Percentiles rank a stretch among this genome's conserved stretches.
These are phyloP conservation scores for Prunus mongolica DNA, from an alignment of 306 rosid species.

Conservation along the genomic window DNA sequence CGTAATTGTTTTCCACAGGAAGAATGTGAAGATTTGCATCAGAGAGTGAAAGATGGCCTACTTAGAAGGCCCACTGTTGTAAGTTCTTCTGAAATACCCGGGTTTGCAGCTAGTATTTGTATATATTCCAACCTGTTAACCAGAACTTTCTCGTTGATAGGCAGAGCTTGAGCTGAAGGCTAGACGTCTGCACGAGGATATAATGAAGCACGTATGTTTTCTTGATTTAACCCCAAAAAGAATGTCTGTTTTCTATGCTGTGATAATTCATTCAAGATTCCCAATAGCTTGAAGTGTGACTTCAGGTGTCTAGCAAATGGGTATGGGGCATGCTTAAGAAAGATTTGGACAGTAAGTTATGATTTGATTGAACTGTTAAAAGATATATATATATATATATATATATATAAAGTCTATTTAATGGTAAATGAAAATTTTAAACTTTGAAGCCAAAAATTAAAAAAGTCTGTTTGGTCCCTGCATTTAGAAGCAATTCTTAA, in stretches of 20 bases:
- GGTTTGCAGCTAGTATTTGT: neutral
- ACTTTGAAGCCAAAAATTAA: neutral
- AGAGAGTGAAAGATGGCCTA: constrained; percentile 51
- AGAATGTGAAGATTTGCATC: constrained; percentile 67
- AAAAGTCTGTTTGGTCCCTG: neutral
- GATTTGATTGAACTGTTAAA: neutral
- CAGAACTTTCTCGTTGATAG: constrained; percentile 35
- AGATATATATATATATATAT: neutral
- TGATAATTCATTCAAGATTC: constrained; percentile 1
- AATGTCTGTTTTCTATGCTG: neutral
- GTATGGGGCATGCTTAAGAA: neutral
- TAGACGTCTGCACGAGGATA: constrained; percentile 63
- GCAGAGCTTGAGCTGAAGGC: constrained; percentile 73
- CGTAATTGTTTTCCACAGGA: constrained; percentile 43
- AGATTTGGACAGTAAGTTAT: neutral
- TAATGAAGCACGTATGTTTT: constrained; percentile 57
- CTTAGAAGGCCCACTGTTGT: constrained; percentile 66
- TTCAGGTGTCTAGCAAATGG: neutral
- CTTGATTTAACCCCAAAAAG: neutral
- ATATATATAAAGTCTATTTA: neutral
- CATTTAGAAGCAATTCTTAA: neutral
- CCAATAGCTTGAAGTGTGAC: neutral
- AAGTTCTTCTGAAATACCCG: constrained; percentile 25
- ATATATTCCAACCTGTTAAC: neutral
- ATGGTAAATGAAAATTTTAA: neutral